Evolutionary conservation across 805 yeast species (phyloP), one percentile per base, ranked within the genome.

Genomic region (Candida palmyrensis): DNA sequence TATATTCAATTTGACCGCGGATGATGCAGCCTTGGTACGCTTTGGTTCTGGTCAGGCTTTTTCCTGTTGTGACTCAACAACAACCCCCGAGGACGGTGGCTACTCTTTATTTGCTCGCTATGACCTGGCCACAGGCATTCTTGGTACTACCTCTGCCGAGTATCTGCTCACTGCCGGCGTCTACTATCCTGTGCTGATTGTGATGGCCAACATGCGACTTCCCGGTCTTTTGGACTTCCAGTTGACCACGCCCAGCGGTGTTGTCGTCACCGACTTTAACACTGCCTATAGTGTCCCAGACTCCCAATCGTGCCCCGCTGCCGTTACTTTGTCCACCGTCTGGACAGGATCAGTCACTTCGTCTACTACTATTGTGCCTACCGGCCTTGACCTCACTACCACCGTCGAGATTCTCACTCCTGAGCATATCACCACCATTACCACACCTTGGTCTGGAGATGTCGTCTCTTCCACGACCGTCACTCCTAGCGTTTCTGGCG

Each of bases 301-400:
- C 30, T 6, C n/a, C n/a, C 13, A 25, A 25, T 15, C n/a, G 7
- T 25, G 27, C 15, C 25, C 32, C 6, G 16, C 32, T 20, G 23
- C 25, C 10, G 12, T 13, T n/a, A 29, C 32, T 12, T 5, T 13
- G 11, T 13, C 32, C n/a, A 15, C 25, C 14, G 14, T 32, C 6
- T 38, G 42, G 42, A 35, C 44, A 13, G 42, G 42, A n/a, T 23
- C 40, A 3, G 18, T 22, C 4, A 26, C 40, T 10, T 26, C 34
- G 5, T 40, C 42, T 6, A 17, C 37, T 9, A 23, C 33, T 3
- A 35, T 33, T 7, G 29, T 21, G 3, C 23, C 27, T 4, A 37
- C 37, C 4, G 35, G 36, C 14, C 15, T 12, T 18, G 27, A 13
- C 10, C 32, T 29, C n/a, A 34, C 40, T 4, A 28, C 34, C 7